phyloP scores from a whole-genome alignment of 2,329 filamentous ascomycete genomes.

The Aureobasidium musti region DNA sequence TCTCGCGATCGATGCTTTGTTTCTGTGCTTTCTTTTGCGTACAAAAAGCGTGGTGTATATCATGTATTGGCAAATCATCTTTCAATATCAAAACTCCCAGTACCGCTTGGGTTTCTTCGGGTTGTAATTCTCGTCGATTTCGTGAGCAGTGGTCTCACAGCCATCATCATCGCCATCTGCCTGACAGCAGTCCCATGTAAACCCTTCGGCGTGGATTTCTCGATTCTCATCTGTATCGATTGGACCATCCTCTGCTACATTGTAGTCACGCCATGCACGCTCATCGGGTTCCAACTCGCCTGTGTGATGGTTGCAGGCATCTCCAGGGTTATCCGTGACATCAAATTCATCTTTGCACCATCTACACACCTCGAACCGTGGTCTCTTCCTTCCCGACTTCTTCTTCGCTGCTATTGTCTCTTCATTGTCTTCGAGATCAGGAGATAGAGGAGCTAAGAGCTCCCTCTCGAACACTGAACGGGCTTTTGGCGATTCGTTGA shows the following conservation, averaged over 20 bases:
- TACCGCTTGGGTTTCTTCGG: neutral
- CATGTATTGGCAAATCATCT: neutral
- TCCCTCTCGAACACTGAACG: slow-evolving; percentile 1
- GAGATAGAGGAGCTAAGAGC: neutral
- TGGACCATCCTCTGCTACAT: neutral
- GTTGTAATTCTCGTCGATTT: neutral
- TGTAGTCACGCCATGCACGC: no score
- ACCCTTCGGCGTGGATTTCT: neutral
- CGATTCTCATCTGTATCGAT: neutral
- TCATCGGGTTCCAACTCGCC: neutral
- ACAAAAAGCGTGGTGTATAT: slow-evolving; percentile 2
- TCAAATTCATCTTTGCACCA: slow-evolving; percentile 10
- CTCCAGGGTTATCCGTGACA: neutral
- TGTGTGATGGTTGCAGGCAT: neutral
- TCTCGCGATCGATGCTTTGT: neutral
- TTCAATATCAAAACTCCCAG: neutral
- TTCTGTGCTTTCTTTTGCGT: neutral
- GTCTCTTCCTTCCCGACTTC: neutral
- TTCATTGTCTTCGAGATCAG: neutral
- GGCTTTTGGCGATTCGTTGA: neutral
- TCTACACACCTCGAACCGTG: slow-evolving; percentile 14
- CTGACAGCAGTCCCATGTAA: neutral
- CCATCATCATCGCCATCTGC: neutral
- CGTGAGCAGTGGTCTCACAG: neutral
- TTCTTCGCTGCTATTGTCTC: neutral